Evolutionary conservation across 495 filamentous ascomycete species (phyloP), one percentile per base, ranked within the genome.

Genomic region (Daldinia decipiens): DNA sequence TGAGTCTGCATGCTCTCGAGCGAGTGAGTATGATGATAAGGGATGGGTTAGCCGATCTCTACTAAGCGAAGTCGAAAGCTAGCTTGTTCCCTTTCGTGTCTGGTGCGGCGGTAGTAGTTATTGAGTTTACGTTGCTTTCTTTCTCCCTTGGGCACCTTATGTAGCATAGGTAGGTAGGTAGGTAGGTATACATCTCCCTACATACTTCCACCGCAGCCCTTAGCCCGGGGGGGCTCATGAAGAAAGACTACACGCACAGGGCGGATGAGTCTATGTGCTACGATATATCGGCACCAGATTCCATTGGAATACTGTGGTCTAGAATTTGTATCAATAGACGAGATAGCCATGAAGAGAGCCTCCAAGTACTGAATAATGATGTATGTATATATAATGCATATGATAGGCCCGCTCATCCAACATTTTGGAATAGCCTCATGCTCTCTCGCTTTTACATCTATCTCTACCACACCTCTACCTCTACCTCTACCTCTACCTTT

Each of bases 211-310:
- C 39, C 36, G 50, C 17, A 57, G 15, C 27, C 58, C 40, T 32
- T 26, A 6, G 2, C 24, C 24, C 19, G 1, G 17, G 6, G 6
- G 43, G 39, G 43, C 4, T 11, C 31, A 34, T 19, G 39, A 50
- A n/a, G 8, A 47, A 61, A 26, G 34, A 47, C 43, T 47, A 47
- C 17, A 9, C 9, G 9, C 1, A 40, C 2, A 47, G 43, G 43
- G 43, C 19, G 19, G 43, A 24, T 47, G 9, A 36, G 38, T 24
- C 21, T 12, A 59, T 60, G 50, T 34, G 6, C 27, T 9, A 36
- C 8, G 34, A 51, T 60, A 47, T 71, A 71, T 71, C 56, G 32
- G 3, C 45, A 2, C 26, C 45, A 31, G 45, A 70, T 70, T 70
- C 68, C 68, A 54, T 32, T n/a, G 7, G 15, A 26, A 4, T 21